Conservation (phyloP, 805 yeast genomes). For the Candida jianshihensis region DNA sequence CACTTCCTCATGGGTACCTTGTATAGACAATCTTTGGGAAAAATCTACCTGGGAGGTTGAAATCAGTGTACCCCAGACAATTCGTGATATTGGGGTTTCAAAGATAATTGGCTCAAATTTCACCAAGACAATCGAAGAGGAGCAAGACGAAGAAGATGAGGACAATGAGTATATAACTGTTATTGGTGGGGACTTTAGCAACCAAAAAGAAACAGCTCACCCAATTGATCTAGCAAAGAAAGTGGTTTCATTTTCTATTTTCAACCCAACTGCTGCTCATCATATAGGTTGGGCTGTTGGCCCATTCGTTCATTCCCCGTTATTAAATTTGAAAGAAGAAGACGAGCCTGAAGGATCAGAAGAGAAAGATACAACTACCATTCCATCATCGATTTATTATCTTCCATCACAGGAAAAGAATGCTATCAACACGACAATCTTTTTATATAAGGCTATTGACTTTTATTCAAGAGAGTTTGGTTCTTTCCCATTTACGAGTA, state of each 20-base stretch:
- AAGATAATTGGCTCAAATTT: slow-evolving; percentile 25
- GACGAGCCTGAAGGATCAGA: slow-evolving; percentile 23
- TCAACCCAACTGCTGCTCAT: slow-evolving; percentile 86
- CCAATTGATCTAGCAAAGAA: slow-evolving; percentile 71
- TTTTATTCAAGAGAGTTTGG: slow-evolving; percentile 84
- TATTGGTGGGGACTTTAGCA: slow-evolving; percentile 63
- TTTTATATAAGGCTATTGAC: slow-evolving; percentile 73
- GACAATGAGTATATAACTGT: slow-evolving; percentile 46
- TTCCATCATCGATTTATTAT: slow-evolving; percentile 57
- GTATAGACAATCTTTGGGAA: slow-evolving; percentile 84
- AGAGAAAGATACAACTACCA: slow-evolving; percentile 32
- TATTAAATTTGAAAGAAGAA: slow-evolving; percentile 38
- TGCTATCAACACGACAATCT: slow-evolving; percentile 67
- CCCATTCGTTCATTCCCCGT: slow-evolving; percentile 60
- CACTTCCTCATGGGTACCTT: slow-evolving; percentile 97
- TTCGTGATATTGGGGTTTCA: slow-evolving; percentile 54
- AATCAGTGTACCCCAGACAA: slow-evolving; percentile 74
- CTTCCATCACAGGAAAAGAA: slow-evolving; percentile 50
- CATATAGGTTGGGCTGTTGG: slow-evolving; percentile 96
- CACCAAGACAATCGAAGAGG: slow-evolving; percentile 21
- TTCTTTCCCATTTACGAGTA: slow-evolving; percentile 84
- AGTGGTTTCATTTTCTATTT: slow-evolving; percentile 61
- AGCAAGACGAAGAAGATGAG: slow-evolving; percentile 26
- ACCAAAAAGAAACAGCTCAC: slow-evolving; percentile 66
- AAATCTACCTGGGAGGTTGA: slow-evolving; percentile 89